phyloP scores from a whole-genome alignment of 1,284 basidiomycete genomes.

The Sphagnurus paluster region DNA sequence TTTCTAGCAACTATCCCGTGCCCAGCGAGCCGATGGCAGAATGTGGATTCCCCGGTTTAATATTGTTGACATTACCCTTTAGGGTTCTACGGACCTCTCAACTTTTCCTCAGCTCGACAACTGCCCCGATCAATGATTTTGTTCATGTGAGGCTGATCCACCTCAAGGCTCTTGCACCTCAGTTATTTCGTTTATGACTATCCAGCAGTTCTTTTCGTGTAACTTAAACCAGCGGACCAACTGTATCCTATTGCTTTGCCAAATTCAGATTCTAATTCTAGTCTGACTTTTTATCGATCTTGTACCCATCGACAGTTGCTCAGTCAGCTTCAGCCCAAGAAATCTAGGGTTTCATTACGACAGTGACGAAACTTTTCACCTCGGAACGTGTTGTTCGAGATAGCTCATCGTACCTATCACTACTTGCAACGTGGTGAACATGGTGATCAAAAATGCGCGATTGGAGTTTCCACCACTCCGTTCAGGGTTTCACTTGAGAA shows the following conservation, averaged over 20 bases:
- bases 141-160: not conserved
- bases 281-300: too few relatives aligned
- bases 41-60: constrained; percentile 3
- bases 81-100: not conserved
- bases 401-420: constrained; percentile 6
- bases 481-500: too few relatives aligned
- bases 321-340: not conserved
- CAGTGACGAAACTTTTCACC: constrained; percentile 6
- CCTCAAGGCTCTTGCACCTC: not conserved
- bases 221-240: too few relatives aligned
- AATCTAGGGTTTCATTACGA: not conserved
- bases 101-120: constrained; percentile 2
- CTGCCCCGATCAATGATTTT: not conserved
- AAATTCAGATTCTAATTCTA: too few relatives aligned
- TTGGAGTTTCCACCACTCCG: not conserved
- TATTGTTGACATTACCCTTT: too few relatives aligned
- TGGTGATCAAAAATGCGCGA: not conserved
- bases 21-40: constrained; percentile 9
- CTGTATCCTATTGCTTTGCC: not conserved
- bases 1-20: constrained; percentile 6
- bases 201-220: too few relatives aligned
- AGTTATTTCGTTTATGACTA: too few relatives aligned
- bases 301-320: too few relatives aligned
- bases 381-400: constrained; percentile 13
- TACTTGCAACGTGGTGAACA: constrained; percentile 15